These are phyloP conservation scores for Avena insularis DNA, from an alignment of 176 grass and related monocot genomes.

Conservation along the genomic window DNA sequence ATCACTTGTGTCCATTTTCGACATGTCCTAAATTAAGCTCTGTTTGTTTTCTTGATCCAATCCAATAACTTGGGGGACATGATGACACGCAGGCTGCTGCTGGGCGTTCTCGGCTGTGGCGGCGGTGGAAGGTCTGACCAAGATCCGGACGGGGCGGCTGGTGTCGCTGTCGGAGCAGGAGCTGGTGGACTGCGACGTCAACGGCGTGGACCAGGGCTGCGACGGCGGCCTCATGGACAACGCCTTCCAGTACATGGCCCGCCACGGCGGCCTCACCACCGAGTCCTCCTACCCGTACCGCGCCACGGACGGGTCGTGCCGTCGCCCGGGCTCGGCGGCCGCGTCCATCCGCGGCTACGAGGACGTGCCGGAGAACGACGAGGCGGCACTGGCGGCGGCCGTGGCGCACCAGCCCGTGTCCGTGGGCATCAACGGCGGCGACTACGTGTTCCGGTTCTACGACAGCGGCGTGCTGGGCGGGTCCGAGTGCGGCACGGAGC, in stretches of 20 bases:
- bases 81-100: constrained; percentile 49
- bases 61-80: background rate
- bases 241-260: constrained; percentile 61
- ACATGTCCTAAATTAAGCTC: background rate
- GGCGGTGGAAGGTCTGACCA: constrained; percentile 57
- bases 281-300: constrained; percentile 66
- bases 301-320: constrained; percentile 47
- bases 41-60: background rate
- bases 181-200: constrained; percentile 71
- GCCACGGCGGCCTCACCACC: constrained; percentile 46
- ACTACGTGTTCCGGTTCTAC: constrained; percentile 60
- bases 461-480: constrained; percentile 55
- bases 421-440: constrained; percentile 55
- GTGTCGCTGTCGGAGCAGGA: constrained; percentile 70
- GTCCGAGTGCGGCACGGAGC: constrained; percentile 45
- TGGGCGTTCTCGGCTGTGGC: constrained; percentile 80
- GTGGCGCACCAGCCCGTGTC: constrained; percentile 64
- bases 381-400: constrained; percentile 52
- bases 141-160: constrained; percentile 55
- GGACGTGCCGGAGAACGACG: constrained; percentile 61
- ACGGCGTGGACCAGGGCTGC: constrained; percentile 60
- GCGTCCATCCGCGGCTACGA: constrained; percentile 48
- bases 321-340: background rate
- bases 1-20: background rate
- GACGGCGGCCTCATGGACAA: constrained; percentile 63